Conservation (phyloP, 140 eudicot genomes). For the Ambrosia hybrid region DNA sequence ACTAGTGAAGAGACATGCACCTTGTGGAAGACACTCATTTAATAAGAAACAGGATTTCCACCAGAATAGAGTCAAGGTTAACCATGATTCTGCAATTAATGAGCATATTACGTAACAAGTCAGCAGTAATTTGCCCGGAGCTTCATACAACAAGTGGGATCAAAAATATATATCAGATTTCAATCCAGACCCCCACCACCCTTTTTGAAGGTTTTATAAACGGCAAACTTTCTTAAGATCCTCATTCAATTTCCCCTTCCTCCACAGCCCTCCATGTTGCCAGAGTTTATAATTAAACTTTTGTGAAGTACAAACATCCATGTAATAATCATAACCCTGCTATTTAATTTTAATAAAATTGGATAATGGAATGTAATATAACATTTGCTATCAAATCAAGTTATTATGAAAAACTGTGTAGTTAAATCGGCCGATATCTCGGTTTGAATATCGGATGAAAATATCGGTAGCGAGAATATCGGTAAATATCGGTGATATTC, state of each 20-base stretch:
- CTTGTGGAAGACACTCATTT: conserved; percentile 22
- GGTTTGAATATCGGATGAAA: too few species aligned
- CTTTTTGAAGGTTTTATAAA: neutral
- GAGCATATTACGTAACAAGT: conserved; percentile 12
- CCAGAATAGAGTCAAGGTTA: conserved; percentile 18
- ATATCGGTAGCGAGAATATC: too few species aligned
- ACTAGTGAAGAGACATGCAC: conserved; percentile 17
- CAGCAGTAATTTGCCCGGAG: neutral
- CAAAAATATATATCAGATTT: neutral
- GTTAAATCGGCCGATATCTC: too few species aligned
- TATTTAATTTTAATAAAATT: neutral
- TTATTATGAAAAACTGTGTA: too few species aligned
- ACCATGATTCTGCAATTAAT: conserved; percentile 12
- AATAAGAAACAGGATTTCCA: conserved; percentile 29
- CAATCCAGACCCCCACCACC: neutral
- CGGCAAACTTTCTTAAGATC: neutral
- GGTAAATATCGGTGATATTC: too few species aligned
- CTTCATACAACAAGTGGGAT: conserved; percentile 3
- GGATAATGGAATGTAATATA: too few species aligned
- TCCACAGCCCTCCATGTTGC: conserved; percentile 2
- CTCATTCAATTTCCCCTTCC: neutral
- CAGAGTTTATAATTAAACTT: neutral
- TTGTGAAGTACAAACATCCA: neutral
- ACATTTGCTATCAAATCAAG: too few species aligned
- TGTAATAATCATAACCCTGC: neutral